phyloP scores from a whole-genome alignment of 192 early-diverging fungal species.

The Obelidium mucronatum region DNA sequence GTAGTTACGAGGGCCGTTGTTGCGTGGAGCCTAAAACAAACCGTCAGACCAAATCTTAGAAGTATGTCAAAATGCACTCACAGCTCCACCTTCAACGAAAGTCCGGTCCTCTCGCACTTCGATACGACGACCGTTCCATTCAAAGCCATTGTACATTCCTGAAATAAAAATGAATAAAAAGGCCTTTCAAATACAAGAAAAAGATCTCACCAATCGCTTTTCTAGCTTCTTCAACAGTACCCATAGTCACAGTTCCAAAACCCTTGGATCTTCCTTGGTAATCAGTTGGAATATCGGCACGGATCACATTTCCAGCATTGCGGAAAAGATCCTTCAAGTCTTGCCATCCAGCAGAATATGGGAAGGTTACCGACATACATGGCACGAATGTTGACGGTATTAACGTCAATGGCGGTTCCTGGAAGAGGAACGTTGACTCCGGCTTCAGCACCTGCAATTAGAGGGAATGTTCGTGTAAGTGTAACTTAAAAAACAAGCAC shows the following conservation, averaged over 20 bases:
- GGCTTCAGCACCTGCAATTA: constrained; percentile 11
- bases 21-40: neutral
- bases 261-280: constrained; percentile 70
- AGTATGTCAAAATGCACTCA: constrained; percentile 1
- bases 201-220: constrained; percentile 62
- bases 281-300: constrained; percentile 68
- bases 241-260: constrained; percentile 75
- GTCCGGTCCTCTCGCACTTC: constrained; percentile 78
- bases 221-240: constrained; percentile 71
- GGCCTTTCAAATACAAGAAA: constrained; percentile 35
- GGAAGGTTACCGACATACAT: constrained; percentile 66
- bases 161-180: constrained; percentile 45
- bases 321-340: constrained; percentile 68
- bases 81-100: constrained; percentile 53
- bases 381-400: constrained; percentile 37
- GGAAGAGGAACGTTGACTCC: constrained; percentile 40
- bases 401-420: constrained; percentile 40
- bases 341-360: constrained; percentile 60
- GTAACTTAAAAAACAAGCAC: no score
- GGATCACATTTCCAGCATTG: constrained; percentile 70
- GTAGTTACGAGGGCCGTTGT: constrained; percentile 14
- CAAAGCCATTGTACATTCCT: constrained; percentile 66
- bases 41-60: neutral
- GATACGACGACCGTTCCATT: constrained; percentile 74
- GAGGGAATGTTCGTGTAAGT: no score